These are phyloP conservation scores for Trichocomaceae sp. DNA, from an alignment of 2,329 filamentous ascomycete species.

Conservation along the genomic window DNA sequence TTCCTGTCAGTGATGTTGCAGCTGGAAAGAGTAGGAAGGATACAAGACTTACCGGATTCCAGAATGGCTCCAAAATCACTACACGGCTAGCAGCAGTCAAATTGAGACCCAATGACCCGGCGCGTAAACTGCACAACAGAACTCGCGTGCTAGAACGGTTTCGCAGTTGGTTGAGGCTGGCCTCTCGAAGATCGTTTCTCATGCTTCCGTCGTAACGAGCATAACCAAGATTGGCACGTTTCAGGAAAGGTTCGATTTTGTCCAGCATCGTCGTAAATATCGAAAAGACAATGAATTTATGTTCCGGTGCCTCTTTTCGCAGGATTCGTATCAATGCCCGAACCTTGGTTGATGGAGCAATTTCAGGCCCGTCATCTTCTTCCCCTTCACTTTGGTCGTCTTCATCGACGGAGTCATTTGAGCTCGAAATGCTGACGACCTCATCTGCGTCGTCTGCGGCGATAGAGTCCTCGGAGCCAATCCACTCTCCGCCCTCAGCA, in stretches of 20 bases:
- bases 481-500: slow-evolving; percentile 75
- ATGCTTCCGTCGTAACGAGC: slow-evolving; percentile 93
- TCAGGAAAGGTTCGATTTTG: slow-evolving; percentile 86
- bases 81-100: slow-evolving; percentile 89
- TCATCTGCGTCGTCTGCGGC: slow-evolving; percentile 29
- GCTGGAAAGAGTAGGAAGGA: neutral
- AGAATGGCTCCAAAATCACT: slow-evolving; percentile 94
- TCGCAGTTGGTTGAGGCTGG: slow-evolving; percentile 69
- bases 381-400: slow-evolving; percentile 35
- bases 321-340: slow-evolving; percentile 76
- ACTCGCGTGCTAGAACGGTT: slow-evolving; percentile 70
- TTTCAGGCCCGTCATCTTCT: slow-evolving; percentile 37
- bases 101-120: slow-evolving; percentile 87
- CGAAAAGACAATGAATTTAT: slow-evolving; percentile 98
- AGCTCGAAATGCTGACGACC: slow-evolving; percentile 14
- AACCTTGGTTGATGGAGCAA: slow-evolving; percentile 73
- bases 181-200: slow-evolving; percentile 87
- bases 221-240: slow-evolving; percentile 65
- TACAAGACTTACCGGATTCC: slow-evolving; percentile 68
- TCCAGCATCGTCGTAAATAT: slow-evolving; percentile 98
- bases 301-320: slow-evolving; percentile 65
- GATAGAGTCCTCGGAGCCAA: slow-evolving; percentile 65
- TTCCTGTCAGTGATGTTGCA: neutral
- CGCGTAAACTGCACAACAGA: slow-evolving; percentile 87
- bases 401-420: slow-evolving; percentile 18